phyloP scores from a whole-genome alignment of 495 filamentous ascomycete genomes.

The Penicillium roqueforti region DNA sequence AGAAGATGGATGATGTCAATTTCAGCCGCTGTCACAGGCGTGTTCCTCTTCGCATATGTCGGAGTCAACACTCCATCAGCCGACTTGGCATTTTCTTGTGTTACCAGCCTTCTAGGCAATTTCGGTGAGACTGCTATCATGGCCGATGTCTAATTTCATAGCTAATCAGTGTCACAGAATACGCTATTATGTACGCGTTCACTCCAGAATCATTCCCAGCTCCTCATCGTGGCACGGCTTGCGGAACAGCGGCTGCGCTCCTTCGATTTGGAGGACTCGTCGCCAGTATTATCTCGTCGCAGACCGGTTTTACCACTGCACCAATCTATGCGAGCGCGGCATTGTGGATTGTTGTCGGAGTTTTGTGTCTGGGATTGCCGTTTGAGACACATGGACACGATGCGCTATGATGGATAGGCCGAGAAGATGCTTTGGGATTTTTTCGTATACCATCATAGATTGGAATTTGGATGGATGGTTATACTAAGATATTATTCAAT shows the following conservation, averaged over 20 bases:
- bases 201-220: constrained; percentile 55
- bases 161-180: constrained; percentile 1
- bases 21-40: constrained; percentile 28
- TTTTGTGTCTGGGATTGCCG: constrained; percentile 28
- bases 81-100: constrained; percentile 29
- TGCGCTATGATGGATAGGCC: constrained; percentile 14
- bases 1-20: constrained; percentile 35
- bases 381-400: constrained; percentile 36
- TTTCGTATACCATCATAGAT: neutral
- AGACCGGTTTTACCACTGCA: constrained; percentile 30
- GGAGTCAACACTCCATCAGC: constrained; percentile 21
- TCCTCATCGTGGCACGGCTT: constrained; percentile 50
- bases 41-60: constrained; percentile 35
- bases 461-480: neutral
- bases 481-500: neutral
- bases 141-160: neutral
- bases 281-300: constrained; percentile 30
- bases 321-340: constrained; percentile 35
- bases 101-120: constrained; percentile 29
- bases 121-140: constrained; percentile 20
- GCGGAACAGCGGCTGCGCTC: constrained; percentile 40
- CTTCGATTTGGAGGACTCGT: constrained; percentile 28
- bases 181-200: constrained; percentile 55
- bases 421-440: neutral
- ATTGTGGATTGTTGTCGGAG: constrained; percentile 29